phyloP scores from a whole-genome alignment of 2,329 filamentous ascomycete species.

The Aureobasidium mangrovei region DNA sequence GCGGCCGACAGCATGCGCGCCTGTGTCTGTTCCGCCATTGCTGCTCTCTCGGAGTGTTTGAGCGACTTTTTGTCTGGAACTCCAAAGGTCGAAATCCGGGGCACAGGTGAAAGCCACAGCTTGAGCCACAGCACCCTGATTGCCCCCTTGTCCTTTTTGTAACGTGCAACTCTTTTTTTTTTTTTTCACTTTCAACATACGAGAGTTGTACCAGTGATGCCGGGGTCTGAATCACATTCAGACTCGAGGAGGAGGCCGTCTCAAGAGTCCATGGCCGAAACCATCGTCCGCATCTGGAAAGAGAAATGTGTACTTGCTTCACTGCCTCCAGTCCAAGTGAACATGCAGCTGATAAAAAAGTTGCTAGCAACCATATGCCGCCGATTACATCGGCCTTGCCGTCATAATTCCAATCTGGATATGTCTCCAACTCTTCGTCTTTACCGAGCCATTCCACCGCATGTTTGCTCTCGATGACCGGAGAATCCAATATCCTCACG shows the following conservation, averaged over 20 bases:
- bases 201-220: conserved; percentile 8
- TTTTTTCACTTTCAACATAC: background rate
- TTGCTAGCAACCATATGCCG: conserved; percentile 66
- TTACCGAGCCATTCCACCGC: conserved; percentile 80
- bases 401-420: conserved; percentile 61
- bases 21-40: conserved; percentile 53
- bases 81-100: background rate
- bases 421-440: conserved; percentile 52
- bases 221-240: conserved; percentile 16
- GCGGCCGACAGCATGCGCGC: conserved; percentile 44
- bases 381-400: conserved; percentile 75
- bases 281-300: conserved; percentile 14
- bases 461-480: conserved; percentile 87
- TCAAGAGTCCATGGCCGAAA: conserved; percentile 4
- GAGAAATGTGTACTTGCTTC: conserved; percentile 14
- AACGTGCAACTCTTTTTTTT: background rate
- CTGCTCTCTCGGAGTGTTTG: no score
- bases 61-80: background rate
- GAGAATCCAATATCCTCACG: conserved; percentile 77
- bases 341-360: background rate
- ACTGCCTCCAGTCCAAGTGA: background rate
- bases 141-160: background rate
- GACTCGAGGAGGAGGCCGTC: conserved; percentile 7
- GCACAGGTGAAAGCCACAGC: background rate
- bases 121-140: background rate